Evolutionary conservation across 2,329 filamentous ascomycete species (phyloP).

Genomic region (Penicillium sp.): DNA sequence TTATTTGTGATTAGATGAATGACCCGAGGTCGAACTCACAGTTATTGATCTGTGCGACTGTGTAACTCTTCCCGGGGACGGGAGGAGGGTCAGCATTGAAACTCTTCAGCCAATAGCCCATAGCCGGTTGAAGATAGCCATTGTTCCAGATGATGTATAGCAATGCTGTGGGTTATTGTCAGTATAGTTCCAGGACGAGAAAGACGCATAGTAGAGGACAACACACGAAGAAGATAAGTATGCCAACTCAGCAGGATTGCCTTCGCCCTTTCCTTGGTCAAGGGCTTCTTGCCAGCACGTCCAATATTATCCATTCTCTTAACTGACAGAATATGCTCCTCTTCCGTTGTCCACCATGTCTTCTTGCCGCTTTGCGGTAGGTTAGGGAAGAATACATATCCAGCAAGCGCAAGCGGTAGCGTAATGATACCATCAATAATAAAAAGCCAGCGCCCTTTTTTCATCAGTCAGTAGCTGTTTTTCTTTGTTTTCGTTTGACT

Average conservation of each 20-base stretch:
- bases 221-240: conserved; percentile 40
- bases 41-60: conserved; percentile 39
- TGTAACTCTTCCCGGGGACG: conserved; percentile 37
- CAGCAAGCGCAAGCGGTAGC: conserved; percentile 25
- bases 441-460: conserved; percentile 28
- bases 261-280: conserved; percentile 37
- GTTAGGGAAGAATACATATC: conserved; percentile 26
- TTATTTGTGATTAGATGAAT: background rate
- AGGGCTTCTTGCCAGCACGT: conserved; percentile 39
- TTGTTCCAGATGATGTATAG: conserved; percentile 46
- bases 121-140: conserved; percentile 34
- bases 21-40: conserved; percentile 22
- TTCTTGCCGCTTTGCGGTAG: conserved; percentile 22
- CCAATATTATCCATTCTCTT: conserved; percentile 39
- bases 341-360: conserved; percentile 27
- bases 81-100: conserved; percentile 39
- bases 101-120: conserved; percentile 48
- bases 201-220: background rate
- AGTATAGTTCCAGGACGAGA: background rate
- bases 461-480: background rate
- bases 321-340: conserved; percentile 26
- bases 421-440: conserved; percentile 31
- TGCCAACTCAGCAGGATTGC: conserved; percentile 43
- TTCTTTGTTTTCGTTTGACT: background rate
- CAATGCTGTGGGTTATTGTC: conserved; percentile 21